Percentiles rank a stretch among this genome's conserved stretches.
Conservation (phyloP, 257 asterid species). For the Cruciata laevipes region DNA sequence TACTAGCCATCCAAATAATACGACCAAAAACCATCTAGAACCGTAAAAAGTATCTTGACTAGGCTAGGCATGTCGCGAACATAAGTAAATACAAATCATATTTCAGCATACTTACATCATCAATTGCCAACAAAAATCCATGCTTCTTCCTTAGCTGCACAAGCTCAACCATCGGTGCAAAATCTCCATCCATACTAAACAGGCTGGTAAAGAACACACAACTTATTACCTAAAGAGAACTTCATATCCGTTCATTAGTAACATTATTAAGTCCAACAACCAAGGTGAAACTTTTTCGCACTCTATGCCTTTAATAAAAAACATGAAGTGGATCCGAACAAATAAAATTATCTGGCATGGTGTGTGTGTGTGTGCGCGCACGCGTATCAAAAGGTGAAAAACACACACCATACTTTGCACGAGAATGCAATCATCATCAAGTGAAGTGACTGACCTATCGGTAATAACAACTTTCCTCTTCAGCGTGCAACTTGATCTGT, state of each 20-base stretch:
- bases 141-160: slow-evolving; percentile 84
- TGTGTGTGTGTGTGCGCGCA: neutral
- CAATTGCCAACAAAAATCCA: slow-evolving; percentile 85
- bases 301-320: neutral
- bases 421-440: slow-evolving; percentile 11
- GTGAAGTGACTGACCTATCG: slow-evolving; percentile 62
- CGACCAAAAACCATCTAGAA: neutral
- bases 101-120: slow-evolving; percentile 62
- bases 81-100: neutral
- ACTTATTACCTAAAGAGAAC: neutral
- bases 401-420: neutral
- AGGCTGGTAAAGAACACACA: slow-evolving; percentile 43
- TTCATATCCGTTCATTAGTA: neutral
- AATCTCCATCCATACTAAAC: slow-evolving; percentile 99
- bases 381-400: neutral
- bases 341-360: neutral
- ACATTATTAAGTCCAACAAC: neutral
- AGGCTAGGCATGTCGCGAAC: neutral
- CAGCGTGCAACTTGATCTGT: slow-evolving; percentile 84
- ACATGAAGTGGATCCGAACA: neutral
- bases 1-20: neutral
- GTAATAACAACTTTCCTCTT: slow-evolving; percentile 88
- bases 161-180: slow-evolving; percentile 83
- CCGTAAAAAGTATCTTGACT: neutral
- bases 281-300: neutral